Evolutionary conservation across 2,329 filamentous ascomycete genomes (phyloP), one percentile per base, ranked within the genome.

Genomic region (Fusarium sp.): DNA sequence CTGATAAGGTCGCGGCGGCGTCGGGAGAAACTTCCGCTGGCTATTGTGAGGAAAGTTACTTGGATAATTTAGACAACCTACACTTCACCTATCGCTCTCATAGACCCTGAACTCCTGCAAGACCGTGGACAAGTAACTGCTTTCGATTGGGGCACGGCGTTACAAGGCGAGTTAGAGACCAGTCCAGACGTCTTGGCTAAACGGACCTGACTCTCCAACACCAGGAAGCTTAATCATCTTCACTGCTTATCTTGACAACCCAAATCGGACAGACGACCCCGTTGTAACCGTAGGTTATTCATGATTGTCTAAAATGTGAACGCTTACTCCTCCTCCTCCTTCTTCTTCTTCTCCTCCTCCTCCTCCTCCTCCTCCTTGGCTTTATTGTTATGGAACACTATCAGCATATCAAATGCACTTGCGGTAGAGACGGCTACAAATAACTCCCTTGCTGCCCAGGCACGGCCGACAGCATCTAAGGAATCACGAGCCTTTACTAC

Each of bases 401-500:
- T n/a, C 32, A 36, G 17, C 17, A 36, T n/a, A 36, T 36, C 32
- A n/a, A 36, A 36, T 36, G 32, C 32, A 19, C 23, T 44, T 26
- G 23, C 23, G 9, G 42, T 44, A 26, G 15, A 11, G 11, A 44
- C 15, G n/a, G 42, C 42, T n/a, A 7, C 6, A 17, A 44, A 26
- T 19, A 44, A 11, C 24, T 26, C 42, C 21, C 6, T 6, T 12
- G 15, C 19, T 5, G 32, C 32, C 32, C 32, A 36, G 15, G 32
- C 32, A 36, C 32, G 32, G 8, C 32, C 10, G 32, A n/a, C 15
- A n/a, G 32, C 15, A 36, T n/a, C 32, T 36, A 36, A 7, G 17
- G 32, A 36, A 36, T 36, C 32, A 3, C n/a, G 15, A n/a, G 32
- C 77, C 30, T 69, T 68, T 23, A 78, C 50, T 14, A 81, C 71